Evolutionary conservation across 805 yeast genomes (phyloP).

Genomic region (Candida maesae): DNA sequence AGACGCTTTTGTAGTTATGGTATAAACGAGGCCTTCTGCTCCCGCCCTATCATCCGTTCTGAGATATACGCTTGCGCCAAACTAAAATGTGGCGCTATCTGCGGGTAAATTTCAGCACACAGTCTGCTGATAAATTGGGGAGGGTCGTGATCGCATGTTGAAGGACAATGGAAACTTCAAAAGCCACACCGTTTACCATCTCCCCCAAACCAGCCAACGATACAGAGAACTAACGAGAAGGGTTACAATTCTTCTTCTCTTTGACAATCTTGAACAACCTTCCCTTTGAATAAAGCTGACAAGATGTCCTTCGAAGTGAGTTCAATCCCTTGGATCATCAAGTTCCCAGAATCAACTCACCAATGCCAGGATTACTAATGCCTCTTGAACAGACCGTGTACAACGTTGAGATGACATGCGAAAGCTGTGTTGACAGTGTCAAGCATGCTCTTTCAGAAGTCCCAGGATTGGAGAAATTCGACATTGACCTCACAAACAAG

Average conservation of each 20-base stretch:
- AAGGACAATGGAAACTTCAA: neutral
- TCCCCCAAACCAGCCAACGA: too few relatives aligned
- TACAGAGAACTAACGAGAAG: too few relatives aligned
- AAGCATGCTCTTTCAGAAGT: constrained; percentile 45
- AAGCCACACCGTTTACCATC: neutral
- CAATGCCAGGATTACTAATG: constrained; percentile 13
- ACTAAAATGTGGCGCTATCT: neutral
- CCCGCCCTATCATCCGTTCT: neutral
- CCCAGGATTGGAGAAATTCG: constrained; percentile 46
- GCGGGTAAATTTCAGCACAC: neutral
- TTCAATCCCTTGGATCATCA: neutral
- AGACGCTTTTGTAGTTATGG: neutral
- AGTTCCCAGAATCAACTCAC: neutral
- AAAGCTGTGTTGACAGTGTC: constrained; percentile 33
- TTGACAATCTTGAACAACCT: too few relatives aligned
- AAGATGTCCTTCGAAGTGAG: constrained; percentile 22
- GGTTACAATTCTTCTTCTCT: too few relatives aligned
- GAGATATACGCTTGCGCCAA: neutral
- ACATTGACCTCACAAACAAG: constrained; percentile 56
- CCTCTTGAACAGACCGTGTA: constrained; percentile 47
- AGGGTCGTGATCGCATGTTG: neutral
- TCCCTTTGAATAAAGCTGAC: too few relatives aligned
- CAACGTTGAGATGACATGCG: constrained; percentile 83
- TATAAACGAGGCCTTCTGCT: too few relatives aligned
- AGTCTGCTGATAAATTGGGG: too few relatives aligned